Evolutionary conservation across 2,329 filamentous ascomycete genomes (phyloP).

Genomic region (Penicillium sp.): DNA sequence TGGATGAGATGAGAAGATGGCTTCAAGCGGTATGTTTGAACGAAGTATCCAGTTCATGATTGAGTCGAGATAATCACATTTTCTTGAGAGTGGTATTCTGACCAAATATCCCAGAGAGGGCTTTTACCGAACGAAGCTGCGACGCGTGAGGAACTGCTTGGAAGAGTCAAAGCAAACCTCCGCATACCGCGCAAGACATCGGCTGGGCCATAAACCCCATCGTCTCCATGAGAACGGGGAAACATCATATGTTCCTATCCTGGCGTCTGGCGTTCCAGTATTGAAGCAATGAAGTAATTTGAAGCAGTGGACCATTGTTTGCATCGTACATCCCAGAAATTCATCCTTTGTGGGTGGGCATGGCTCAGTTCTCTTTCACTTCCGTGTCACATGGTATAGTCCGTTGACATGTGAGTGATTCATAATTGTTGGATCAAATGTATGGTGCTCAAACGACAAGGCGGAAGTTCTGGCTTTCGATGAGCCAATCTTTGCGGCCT

Average conservation of each 20-base stretch:
- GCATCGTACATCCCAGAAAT: not conserved
- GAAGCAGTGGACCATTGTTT: not conserved
- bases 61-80: not conserved
- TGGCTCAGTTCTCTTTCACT: not conserved
- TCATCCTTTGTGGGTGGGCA: not conserved
- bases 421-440: not conserved
- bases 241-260: not conserved
- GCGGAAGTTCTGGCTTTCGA: slow-evolving; percentile 65
- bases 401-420: not conserved
- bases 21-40: slow-evolving; percentile 60
- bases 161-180: slow-evolving; percentile 62
- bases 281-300: not conserved
- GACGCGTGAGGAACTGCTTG: slow-evolving; percentile 56
- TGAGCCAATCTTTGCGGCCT: slow-evolving; percentile 53
- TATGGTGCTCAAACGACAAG: slow-evolving; percentile 36
- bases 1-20: slow-evolving; percentile 72
- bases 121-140: slow-evolving; percentile 53
- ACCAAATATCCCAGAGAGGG: slow-evolving; percentile 46
- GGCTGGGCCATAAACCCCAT: slow-evolving; percentile 1
- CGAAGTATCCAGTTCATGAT: not conserved
- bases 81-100: not conserved
- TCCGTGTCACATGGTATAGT: not conserved
- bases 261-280: not conserved
- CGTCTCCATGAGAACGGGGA: not conserved
- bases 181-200: slow-evolving; percentile 34